A percentile compares a stretch with the other conserved stretches of the same genome.
Conservation (phyloP, 306 rosid species). For the Argentina anserina region DNA sequence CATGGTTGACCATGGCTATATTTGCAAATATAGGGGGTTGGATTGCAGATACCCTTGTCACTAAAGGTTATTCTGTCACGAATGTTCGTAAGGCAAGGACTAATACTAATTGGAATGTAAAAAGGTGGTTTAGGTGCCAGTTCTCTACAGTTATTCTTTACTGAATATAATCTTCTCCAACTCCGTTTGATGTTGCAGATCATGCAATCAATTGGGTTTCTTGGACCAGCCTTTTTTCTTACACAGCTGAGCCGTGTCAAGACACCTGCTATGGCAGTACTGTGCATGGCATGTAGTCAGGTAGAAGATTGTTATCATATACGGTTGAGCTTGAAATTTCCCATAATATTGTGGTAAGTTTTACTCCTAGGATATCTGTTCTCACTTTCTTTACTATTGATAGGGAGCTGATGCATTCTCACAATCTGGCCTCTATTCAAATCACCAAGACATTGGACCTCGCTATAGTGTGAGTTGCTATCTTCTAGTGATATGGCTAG, state of each 20-base stretch:
- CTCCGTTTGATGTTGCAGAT: conserved; percentile 50
- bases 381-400: conserved; percentile 17
- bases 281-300: conserved; percentile 98
- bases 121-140: neutral
- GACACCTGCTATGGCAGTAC: conserved; percentile 83
- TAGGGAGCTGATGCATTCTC: conserved; percentile 97
- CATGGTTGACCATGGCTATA: conserved; percentile 97
- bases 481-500: neutral
- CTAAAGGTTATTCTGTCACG: conserved; percentile 84
- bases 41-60: conserved; percentile 96
- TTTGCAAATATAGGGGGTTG: conserved; percentile 98
- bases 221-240: conserved; percentile 93
- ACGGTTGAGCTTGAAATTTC: conserved; percentile 7
- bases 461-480: conserved; percentile 80
- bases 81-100: conserved; percentile 79
- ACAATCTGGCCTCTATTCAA: conserved; percentile 90
- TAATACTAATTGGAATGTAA: neutral
- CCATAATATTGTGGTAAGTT: neutral
- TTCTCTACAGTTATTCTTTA: neutral
- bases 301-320: conserved; percentile 36
- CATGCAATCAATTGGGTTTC: conserved; percentile 89
- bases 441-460: conserved; percentile 95
- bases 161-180: conserved; percentile 6
- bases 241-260: conserved; percentile 71
- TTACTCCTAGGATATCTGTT: neutral